Evolutionary conservation across 73 alveolate genomes (phyloP).

Genomic region (Paraurostyla sp.): DNA sequence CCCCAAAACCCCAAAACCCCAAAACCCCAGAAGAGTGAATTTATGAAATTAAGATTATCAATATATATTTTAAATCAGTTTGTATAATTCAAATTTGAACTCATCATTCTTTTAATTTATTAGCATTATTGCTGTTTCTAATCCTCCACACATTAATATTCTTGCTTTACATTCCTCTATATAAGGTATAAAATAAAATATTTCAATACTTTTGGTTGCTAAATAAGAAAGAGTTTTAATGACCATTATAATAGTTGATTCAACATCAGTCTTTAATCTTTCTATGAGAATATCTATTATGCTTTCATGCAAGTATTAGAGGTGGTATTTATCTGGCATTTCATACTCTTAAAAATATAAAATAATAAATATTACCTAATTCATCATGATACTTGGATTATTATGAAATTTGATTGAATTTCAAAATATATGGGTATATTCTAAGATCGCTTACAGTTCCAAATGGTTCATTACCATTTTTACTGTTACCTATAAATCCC

Average conservation of each 20-base stretch:
- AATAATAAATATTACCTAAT: neutral
- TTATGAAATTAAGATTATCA: conserved; percentile 37
- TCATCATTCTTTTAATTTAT: conserved; percentile 16
- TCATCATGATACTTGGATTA: conserved; percentile 58
- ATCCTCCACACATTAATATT: conserved; percentile 52
- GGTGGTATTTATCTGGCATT: conserved; percentile 60
- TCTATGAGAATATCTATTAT: conserved; percentile 45
- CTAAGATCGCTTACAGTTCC: conserved; percentile 62
- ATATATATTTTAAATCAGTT: neutral
- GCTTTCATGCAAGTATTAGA: neutral
- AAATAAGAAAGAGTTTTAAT: conserved; percentile 15
- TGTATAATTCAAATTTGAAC: conserved; percentile 28
- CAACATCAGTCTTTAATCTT: conserved; percentile 29
- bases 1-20: conserved; percentile 56
- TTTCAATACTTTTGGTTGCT: conserved; percentile 46
- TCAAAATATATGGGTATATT: conserved; percentile 44
- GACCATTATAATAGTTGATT: conserved; percentile 36
- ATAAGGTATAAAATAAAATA: neutral
- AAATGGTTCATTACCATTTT: conserved; percentile 56
- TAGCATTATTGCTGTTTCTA: neutral
- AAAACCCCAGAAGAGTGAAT: conserved; percentile 20
- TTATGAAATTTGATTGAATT: neutral
- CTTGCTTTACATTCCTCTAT: conserved; percentile 62
- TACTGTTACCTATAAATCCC: conserved; percentile 62
- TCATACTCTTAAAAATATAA: conserved; percentile 42